Conservation (phyloP, 2,329 filamentous ascomycete species). For the Fusarium odoratissimum region DNA sequence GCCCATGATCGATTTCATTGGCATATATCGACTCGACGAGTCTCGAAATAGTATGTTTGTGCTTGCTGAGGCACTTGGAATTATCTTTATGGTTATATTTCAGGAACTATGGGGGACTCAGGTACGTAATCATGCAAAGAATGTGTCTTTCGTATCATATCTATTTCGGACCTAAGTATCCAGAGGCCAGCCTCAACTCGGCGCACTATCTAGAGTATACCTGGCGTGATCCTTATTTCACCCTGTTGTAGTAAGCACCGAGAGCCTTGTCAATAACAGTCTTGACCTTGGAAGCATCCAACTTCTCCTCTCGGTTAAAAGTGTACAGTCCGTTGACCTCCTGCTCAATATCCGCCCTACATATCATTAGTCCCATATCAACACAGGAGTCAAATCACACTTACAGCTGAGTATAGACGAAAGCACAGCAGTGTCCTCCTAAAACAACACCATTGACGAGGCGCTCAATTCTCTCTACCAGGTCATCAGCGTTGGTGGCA, state of each 20-base stretch:
- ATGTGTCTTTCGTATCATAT: background rate
- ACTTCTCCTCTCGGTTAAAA: slow-evolving; percentile 70
- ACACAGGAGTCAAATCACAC: slow-evolving; percentile 38
- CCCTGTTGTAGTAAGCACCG: slow-evolving; percentile 56
- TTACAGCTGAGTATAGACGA: slow-evolving; percentile 75
- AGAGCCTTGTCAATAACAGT: slow-evolving; percentile 66
- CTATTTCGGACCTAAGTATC: background rate
- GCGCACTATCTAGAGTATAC: background rate
- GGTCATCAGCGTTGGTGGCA: slow-evolving; percentile 67
- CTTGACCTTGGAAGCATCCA: slow-evolving; percentile 67
- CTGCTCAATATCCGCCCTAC: slow-evolving; percentile 70
- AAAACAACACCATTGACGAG: slow-evolving; percentile 68
- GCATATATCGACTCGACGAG: background rate
- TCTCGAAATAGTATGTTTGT: background rate
- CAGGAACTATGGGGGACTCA: rapidly evolving
- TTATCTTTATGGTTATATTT: rapidly evolving
- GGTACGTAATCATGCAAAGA: background rate
- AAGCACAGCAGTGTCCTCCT: slow-evolving; percentile 67
- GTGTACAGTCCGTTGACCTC: slow-evolving; percentile 76
- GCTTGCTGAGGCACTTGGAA: rapidly evolving
- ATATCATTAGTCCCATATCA: slow-evolving; percentile 10
- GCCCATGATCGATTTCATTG: background rate
- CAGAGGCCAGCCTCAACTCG: background rate
- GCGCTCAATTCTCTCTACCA: slow-evolving; percentile 68
- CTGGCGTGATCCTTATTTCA: slow-evolving; percentile 12